phyloP scores from a whole-genome alignment of 2,329 filamentous ascomycete species.

The Colletotrichum tropicale region DNA sequence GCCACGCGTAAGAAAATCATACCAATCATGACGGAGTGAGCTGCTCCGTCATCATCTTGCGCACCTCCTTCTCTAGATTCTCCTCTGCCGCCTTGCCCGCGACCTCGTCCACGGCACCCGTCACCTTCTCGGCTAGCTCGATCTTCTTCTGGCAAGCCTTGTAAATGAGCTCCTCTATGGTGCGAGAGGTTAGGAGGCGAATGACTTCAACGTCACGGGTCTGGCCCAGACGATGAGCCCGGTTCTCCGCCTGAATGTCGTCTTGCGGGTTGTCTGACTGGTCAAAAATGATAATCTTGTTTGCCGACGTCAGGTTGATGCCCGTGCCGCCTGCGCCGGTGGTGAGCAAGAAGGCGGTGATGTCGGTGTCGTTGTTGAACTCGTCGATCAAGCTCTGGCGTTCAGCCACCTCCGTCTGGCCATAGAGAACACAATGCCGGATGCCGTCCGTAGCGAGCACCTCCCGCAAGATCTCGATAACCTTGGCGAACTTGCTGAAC shows the following conservation, averaged over 20 bases:
- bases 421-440: conserved; percentile 84
- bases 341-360: conserved; percentile 90
- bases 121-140: conserved; percentile 74
- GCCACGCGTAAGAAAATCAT: background rate
- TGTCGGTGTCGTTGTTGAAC: conserved; percentile 76
- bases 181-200: conserved; percentile 77
- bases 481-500: conserved; percentile 91
- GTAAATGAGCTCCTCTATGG: conserved; percentile 93
- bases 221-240: conserved; percentile 93
- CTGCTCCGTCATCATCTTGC: conserved; percentile 44
- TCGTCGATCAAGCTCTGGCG: conserved; percentile 88
- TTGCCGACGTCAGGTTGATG: conserved; percentile 93
- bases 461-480: conserved; percentile 88
- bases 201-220: conserved; percentile 89
- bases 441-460: conserved; percentile 77
- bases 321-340: conserved; percentile 96
- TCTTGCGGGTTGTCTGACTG: conserved; percentile 98
- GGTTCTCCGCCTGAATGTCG: conserved; percentile 97
- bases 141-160: conserved; percentile 92
- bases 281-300: conserved; percentile 98
- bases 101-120: conserved; percentile 40
- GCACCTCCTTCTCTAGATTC: conserved; percentile 49
- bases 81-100: conserved; percentile 29
- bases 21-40: conserved; percentile 40
- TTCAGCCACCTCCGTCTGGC: conserved; percentile 79